Evolutionary conservation across 768 basidiomycete species (phyloP), one percentile per base, ranked within the genome.

Genomic region (Calocera cornea): DNA sequence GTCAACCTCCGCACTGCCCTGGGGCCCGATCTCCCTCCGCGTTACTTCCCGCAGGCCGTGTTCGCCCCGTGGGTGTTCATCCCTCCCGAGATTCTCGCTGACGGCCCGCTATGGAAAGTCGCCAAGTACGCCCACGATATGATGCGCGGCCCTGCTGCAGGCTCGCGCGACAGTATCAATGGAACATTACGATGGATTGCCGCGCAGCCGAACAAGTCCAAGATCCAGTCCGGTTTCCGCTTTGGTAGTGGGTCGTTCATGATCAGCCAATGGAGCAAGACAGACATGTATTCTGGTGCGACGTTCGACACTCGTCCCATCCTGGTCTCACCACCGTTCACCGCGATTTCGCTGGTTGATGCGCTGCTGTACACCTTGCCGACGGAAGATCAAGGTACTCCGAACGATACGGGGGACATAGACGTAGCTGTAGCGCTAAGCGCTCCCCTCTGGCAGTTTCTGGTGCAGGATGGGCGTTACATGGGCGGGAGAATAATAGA

Each of bases 251-350:
- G 71, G 3, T 38, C 64, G 16, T 64, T 70, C 41, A 68, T 66
- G 68, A 49, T 70, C 34, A 69, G 66, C 38, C 68, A 69, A 31
- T 72, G 71, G 71, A 72, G 69, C 67, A 68, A 68, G 60, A 31
- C 70, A 5, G 68, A 71, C 22, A 67, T 70, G 44, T 72, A 70
- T 29, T 60, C 33, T 1, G 69, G 67, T 3, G 27, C 40, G 27
- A 36, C 31, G 24, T 66, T 70, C 33, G 68, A 70, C 12, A 40
- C 36, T n/a, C 8, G 22, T 10, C 71, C 71, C 19, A 47, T 64
- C 5, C 22, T 72, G 27, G 70, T 69, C 17, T 64, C 63, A 5
- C 64, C 70, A 17, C 70, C 70, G 2, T 71, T 71, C 41, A 69
- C 68, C 17, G 36, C 64, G 1, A 66, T 71, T 10, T 69, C 66